Conservation (phyloP, 2,329 filamentous ascomycete genomes). For the Proliferodiscus dingleyae region DNA sequence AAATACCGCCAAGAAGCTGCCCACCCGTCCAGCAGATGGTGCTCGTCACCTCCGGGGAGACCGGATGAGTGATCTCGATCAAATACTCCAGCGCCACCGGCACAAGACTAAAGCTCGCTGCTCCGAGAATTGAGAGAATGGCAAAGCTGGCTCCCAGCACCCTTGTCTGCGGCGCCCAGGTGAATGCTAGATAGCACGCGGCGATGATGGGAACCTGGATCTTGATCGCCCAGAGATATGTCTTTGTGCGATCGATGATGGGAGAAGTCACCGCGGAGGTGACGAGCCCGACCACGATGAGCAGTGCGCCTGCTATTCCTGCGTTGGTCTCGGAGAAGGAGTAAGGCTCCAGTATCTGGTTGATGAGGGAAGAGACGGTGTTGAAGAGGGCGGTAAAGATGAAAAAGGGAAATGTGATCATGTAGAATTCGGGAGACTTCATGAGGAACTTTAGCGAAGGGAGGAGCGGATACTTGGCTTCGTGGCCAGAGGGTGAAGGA, state of each 20-base stretch:
- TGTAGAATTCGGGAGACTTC: slow-evolving; percentile 67
- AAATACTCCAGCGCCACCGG: slow-evolving; percentile 84
- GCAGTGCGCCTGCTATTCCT: slow-evolving; percentile 81
- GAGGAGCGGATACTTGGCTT: slow-evolving; percentile 47
- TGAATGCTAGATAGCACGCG: slow-evolving; percentile 67
- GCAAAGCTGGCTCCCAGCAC: slow-evolving; percentile 65
- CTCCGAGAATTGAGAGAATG: slow-evolving; percentile 72
- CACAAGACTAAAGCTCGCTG: slow-evolving; percentile 72
- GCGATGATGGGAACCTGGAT: slow-evolving; percentile 70
- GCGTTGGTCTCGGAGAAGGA: slow-evolving; percentile 78
- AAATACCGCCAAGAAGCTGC: slow-evolving; percentile 78
- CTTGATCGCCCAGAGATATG: slow-evolving; percentile 70
- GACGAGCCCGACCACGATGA: slow-evolving; percentile 81
- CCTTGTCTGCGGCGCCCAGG: slow-evolving; percentile 67
- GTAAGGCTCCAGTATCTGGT: slow-evolving; percentile 85
- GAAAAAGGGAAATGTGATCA: slow-evolving; percentile 75
- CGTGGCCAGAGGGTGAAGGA: slow-evolving; percentile 57
- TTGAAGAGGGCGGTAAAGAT: slow-evolving; percentile 94
- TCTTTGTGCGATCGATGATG: slow-evolving; percentile 78
- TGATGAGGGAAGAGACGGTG: slow-evolving; percentile 78
- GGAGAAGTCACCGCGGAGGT: slow-evolving; percentile 71
- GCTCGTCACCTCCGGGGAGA: slow-evolving; percentile 78
- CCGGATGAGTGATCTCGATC: slow-evolving; percentile 80
- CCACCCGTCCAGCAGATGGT: slow-evolving; percentile 83
- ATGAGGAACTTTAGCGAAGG: slow-evolving; percentile 50